Evolutionary conservation across 495 filamentous ascomycete genomes (phyloP).

Genomic region (Cercophora newfieldiana): DNA sequence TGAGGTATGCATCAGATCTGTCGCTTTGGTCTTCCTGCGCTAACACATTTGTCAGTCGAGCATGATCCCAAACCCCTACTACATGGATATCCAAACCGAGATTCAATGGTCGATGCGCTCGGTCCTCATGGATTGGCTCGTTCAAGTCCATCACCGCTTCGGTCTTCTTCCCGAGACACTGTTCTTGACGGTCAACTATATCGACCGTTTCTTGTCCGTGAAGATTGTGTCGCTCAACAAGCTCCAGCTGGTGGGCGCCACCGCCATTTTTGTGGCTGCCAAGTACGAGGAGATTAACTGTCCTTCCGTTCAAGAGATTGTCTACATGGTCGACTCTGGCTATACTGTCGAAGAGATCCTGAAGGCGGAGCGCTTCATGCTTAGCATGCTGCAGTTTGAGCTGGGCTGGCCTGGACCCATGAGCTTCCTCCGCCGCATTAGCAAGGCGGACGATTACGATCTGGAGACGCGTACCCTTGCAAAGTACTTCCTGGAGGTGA

Average conservation of each 20-base stretch:
- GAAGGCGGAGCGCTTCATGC: constrained; percentile 97
- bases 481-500: constrained; percentile 96
- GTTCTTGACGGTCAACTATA: constrained; percentile 90
- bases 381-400: constrained; percentile 91
- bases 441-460: constrained; percentile 98
- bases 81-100: constrained; percentile 97
- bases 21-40: background rate
- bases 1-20: constrained; percentile 64
- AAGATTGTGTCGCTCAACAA: constrained; percentile 95
- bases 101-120: constrained; percentile 99
- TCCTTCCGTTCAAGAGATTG: constrained; percentile 89
- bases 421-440: constrained; percentile 94
- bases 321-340: constrained; percentile 96
- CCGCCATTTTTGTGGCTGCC: constrained; percentile 91
- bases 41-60: constrained; percentile 54
- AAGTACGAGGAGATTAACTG: constrained; percentile 99
- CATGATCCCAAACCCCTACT: constrained; percentile 82
- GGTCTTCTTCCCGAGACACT: constrained; percentile 88
- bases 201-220: constrained; percentile 92
- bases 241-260: constrained; percentile 93
- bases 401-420: constrained; percentile 97
- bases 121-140: constrained; percentile 96
- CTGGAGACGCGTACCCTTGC: constrained; percentile 92
- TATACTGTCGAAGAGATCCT: constrained; percentile 90
- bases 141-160: constrained; percentile 94